Percentiles rank a stretch among this genome's conserved stretches.
Evolutionary conservation across 371 early-diverging fungal species (phyloP).

Genomic region (Lichtheimia ramosa): DNA sequence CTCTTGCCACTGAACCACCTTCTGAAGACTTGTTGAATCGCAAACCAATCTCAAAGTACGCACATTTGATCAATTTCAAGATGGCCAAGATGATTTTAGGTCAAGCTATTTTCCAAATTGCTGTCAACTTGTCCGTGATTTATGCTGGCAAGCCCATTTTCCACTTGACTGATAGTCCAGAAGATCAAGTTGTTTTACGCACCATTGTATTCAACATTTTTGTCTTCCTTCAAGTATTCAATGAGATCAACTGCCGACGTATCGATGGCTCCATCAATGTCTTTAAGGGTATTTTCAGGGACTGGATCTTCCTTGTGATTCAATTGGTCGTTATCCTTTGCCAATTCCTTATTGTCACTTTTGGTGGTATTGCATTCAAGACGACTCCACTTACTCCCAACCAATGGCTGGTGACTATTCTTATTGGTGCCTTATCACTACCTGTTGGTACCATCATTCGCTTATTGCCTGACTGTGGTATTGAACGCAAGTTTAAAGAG

Average conservation of each 20-base stretch:
- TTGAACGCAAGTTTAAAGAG: conserved; percentile 51
- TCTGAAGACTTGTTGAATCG: conserved; percentile 84
- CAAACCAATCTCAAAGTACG: conserved; percentile 74
- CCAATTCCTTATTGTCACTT: conserved; percentile 86
- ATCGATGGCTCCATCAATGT: conserved; percentile 81
- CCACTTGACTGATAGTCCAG: conserved; percentile 45
- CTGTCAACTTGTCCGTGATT: conserved; percentile 61
- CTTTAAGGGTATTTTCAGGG: conserved; percentile 76
- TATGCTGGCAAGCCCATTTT: conserved; percentile 66
- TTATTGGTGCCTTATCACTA: conserved; percentile 80
- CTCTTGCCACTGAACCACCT: conserved; percentile 96
- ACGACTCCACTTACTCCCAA: conserved; percentile 64
- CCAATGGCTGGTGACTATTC: conserved; percentile 84
- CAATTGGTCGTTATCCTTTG: conserved; percentile 67
- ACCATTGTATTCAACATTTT: conserved; percentile 95
- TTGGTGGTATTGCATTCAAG: conserved; percentile 90
- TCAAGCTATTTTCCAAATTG: conserved; percentile 85
- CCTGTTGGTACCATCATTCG: conserved; percentile 81
- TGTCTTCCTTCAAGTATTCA: conserved; percentile 95
- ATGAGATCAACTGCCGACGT: conserved; percentile 83
- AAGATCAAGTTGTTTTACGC: conserved; percentile 56
- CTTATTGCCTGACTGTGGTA: conserved; percentile 66
- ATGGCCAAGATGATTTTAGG: conserved; percentile 95
- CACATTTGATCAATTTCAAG: conserved; percentile 79
- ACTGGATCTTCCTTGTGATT: conserved; percentile 78